Base-by-base conservation (phyloP, 352 stramenopile species). In the Globisporangium abappressorium region DNA sequence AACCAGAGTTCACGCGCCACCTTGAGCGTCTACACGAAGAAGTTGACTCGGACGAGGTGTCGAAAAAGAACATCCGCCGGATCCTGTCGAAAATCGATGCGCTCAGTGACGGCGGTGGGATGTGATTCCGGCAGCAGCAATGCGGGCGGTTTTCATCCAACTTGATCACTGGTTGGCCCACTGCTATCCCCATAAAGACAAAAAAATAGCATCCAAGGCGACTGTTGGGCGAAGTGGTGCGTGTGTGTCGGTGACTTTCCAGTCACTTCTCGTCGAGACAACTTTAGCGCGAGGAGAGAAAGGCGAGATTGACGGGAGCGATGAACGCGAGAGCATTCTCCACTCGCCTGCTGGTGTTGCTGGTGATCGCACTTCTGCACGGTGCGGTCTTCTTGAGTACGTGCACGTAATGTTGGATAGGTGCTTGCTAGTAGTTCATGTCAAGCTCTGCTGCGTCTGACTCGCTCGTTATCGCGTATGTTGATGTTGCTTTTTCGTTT, bases 1-100 rank as follows among this genome's bases (percentile, higher is more conserved):
- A 86, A 20, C 75, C 80, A 0, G 66, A 72, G 0, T 91, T 92
- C 56, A 57, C 78, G 0, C 58, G 64, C 5, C 71, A 82, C 6
- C 57, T 93, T 7, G 80, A 91, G 61, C 67, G 59, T 1, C 63
- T 95, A 26, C 73, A 92, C 57, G 84, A 93, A n/a, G 74, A 91
- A 15, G 66, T 83, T 14, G 72, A 81, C 2, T 78, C 78, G 11
- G 87, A 95, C 34, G 81, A 93, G 15, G 76, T 89, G 0, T 87
- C 84, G 3, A 77, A 80, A 65, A 84, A 80, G 55, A 93, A 93
- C 49, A 92, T 92, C 57, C 77, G 80, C 5, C 79, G 85, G 12
- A 89, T 92, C 62, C 24, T 91, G 8, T 67, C 71, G 2, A 93
- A 92, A 56, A 76, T 89, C 22, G 82, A 92, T 22, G 65, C 60